Base-by-base conservation (phyloP, 2,329 filamentous ascomycete genomes). In the Paradendryphiella salina region DNA sequence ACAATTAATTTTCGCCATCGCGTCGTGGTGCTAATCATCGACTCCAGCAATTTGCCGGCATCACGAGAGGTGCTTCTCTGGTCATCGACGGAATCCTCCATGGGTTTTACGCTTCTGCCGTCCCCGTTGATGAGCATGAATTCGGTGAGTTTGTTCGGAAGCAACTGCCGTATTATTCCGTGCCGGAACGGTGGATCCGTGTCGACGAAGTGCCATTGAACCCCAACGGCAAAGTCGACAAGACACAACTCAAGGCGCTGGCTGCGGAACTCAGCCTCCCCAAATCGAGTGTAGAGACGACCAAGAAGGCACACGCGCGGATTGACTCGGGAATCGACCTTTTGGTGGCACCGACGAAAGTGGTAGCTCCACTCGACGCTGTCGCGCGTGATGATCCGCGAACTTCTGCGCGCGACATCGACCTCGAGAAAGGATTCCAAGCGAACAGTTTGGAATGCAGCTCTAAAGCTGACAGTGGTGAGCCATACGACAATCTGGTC, bases 211-310 rank as follows among this genome's bases (percentile, higher is more conserved):
- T 84, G 20, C 79, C 80, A 0, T 70, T 80, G 18, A 84, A 81
- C 0, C 57, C 74, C 2, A 83, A 84, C 52, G 82, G 82, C 36
- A 84, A 84, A 66, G 76, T 82, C 35, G 78, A 84, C 66, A 83
- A 82, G 71, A 71, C 68, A 17, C 66, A 70, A 4, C 75, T 84
- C 3, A 68, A 64, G 6, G 60, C 64, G 8, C 57, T 77, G 11
- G 54, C 56, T 11, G 11, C 38, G 28, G 21, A 23, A 18, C 20
- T 3, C 11, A 29, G 11, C 11, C 4, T 18, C 8, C 4, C 36
- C 2, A 41, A 8, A 18, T 2, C 15, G 9, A 17, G 32, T 4
- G 17, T 36, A 0, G 26, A 23, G 13, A 23, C 14, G 6, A 26
- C 43, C 8, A 23, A 23, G 29, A 11, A 13, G 11, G 23, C 29